Evolutionary conservation across 2,329 filamentous ascomycete genomes (phyloP).

Genomic region (Huntiella decipiens): DNA sequence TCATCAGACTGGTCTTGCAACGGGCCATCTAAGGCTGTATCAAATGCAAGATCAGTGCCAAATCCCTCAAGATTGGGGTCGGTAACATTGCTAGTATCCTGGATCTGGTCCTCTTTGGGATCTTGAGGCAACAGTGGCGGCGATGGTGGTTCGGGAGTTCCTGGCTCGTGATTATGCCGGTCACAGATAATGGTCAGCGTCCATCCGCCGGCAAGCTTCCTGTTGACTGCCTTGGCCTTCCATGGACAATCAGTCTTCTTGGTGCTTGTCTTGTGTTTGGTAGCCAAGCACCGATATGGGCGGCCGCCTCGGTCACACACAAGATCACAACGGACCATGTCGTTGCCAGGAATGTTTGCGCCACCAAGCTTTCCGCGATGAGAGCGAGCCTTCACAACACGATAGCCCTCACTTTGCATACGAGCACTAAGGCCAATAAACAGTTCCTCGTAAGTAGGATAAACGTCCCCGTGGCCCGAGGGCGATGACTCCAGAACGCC

Average conservation of each 20-base stretch:
- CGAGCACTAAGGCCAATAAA: constrained; percentile 22
- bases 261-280: constrained; percentile 26
- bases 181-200: constrained; percentile 26
- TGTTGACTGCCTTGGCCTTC: constrained; percentile 27
- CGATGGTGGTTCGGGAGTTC: constrained; percentile 24
- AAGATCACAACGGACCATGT: constrained; percentile 25
- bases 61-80: neutral
- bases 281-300: constrained; percentile 25
- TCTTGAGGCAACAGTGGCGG: constrained; percentile 16
- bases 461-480: constrained; percentile 21
- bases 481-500: constrained; percentile 24
- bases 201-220: constrained; percentile 25
- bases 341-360: constrained; percentile 23
- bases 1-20: constrained; percentile 6
- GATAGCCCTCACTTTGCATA: constrained; percentile 27
- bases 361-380: constrained; percentile 24
- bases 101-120: constrained; percentile 18
- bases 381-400: constrained; percentile 26
- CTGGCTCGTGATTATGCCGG: constrained; percentile 26
- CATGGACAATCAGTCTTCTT: constrained; percentile 28
- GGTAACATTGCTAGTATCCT: constrained; percentile 13
- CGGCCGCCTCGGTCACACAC: constrained; percentile 27
- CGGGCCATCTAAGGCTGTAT: neutral
- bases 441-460: constrained; percentile 23
- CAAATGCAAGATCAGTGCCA: neutral